Evolutionary conservation across 257 asterid species (phyloP), one percentile per base, ranked within the genome.

Genomic region (Cynanchum wilfordii): DNA sequence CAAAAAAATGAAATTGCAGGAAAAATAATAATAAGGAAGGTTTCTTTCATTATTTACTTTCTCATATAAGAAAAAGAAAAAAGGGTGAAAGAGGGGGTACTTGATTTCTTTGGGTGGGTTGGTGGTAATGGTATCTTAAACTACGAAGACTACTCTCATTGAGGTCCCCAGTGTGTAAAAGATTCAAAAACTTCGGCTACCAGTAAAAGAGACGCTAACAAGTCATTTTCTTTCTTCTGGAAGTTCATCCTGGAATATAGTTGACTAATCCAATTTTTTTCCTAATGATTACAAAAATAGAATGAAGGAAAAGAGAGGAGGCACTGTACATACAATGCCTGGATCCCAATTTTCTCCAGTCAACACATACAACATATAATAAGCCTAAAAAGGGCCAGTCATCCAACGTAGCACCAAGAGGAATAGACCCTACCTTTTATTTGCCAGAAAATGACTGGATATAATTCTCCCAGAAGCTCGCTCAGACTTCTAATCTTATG

Each of bases 131-230:
- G 11, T 8, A 12, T 10, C 40, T 51, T 8, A 7, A 7, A 10
- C 42, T 72, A 47, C 19, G 0, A 11, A 29, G 7, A 24, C 19
- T 24, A 7, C 10, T 1, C 3, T 55, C 20, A 3, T 22, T 19
- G 7, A 52, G 15, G 17, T 12, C 6, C 44, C 2, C 6, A 47
- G 47, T 25, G 15, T 51, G 69, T 42, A 20, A 19, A 40, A 74
- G 30, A 5, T 79, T 80, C 81, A 80, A 80, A 73, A 63, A 72
- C 56, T 11, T 40, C 83, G 70, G 80, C 83, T 29, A 62, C 50
- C 49, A 33, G 68, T 63, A 54, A 59, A 52, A 42, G 68, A 58
- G 68, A 72, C 57, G 73, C 64, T 47, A 16, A 75, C 15, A 50
- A 6, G 55, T 33, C 50, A 10, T n/a, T 55, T 19, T 36, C 59